Evolutionary conservation across 192 early-diverging fungal species (phyloP).

Genomic region (Backusella tarrabulga): DNA sequence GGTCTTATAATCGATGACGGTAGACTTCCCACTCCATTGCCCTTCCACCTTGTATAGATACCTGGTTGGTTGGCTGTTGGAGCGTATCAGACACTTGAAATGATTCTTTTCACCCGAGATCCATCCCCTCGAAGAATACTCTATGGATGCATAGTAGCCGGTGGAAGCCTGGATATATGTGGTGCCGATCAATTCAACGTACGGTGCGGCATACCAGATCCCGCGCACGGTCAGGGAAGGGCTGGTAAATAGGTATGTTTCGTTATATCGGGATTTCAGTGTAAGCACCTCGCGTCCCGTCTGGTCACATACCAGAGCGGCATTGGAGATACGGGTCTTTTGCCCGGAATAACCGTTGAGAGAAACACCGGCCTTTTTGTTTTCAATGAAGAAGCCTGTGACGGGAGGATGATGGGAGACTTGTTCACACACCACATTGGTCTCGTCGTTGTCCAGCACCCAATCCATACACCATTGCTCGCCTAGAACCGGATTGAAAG

Average conservation of each 20-base stretch:
- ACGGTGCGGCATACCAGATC: conserved; percentile 46
- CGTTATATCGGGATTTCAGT: conserved; percentile 31
- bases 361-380: conserved; percentile 20
- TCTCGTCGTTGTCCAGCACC: conserved; percentile 45
- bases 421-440: conserved; percentile 39
- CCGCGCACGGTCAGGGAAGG: conserved; percentile 72
- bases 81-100: conserved; percentile 53
- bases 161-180: conserved; percentile 62
- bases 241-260: conserved; percentile 64
- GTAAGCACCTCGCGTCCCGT: conserved; percentile 66
- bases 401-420: conserved; percentile 49
- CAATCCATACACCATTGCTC: conserved; percentile 48
- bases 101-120: conserved; percentile 74
- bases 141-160: conserved; percentile 45
- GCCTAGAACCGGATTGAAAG: conserved; percentile 41
- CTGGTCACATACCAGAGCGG: conserved; percentile 68
- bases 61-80: background rate
- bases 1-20: conserved; percentile 46
- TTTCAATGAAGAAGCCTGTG: conserved; percentile 49
- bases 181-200: conserved; percentile 41
- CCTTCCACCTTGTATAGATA: conserved; percentile 40
- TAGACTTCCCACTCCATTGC: conserved; percentile 64
- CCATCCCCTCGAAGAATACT: conserved; percentile 69
- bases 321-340: conserved; percentile 61
- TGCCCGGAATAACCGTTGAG: conserved; percentile 29